Conservation (phyloP, 768 basidiomycete species). For the Naganishia kalamii region DNA sequence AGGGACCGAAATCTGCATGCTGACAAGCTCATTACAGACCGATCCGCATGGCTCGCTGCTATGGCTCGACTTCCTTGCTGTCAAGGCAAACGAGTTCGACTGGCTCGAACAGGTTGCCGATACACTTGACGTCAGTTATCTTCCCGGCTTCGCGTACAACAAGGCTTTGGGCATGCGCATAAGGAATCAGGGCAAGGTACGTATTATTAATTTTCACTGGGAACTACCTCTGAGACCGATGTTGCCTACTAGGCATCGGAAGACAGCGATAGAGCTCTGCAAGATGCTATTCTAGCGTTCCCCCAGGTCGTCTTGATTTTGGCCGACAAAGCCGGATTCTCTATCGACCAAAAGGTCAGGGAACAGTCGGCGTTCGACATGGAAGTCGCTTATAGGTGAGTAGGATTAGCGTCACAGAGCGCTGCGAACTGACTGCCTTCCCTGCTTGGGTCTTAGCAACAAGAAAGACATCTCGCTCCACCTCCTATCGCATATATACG, state of each 20-base stretch:
- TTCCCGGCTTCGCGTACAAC: constrained; percentile 58
- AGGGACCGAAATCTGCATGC: neutral
- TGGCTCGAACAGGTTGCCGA: constrained; percentile 61
- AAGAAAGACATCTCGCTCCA: constrained; percentile 55
- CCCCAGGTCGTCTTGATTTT: constrained; percentile 75
- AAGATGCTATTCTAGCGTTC: constrained; percentile 67
- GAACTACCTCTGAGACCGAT: neutral
- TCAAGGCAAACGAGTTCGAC: constrained; percentile 69
- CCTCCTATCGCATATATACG: constrained; percentile 82
- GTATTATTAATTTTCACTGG: constrained; percentile 24
- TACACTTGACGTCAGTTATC: constrained; percentile 54
- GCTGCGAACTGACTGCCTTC: neutral
- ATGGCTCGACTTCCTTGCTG: constrained; percentile 70
- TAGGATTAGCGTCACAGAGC: constrained; percentile 33
- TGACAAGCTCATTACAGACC: constrained; percentile 31
- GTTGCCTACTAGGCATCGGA: constrained; percentile 47
- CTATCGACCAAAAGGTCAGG: constrained; percentile 57
- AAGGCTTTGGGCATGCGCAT: constrained; percentile 57
- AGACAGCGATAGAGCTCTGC: constrained; percentile 64
- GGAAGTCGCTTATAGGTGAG: constrained; percentile 62
- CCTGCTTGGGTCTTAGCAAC: constrained; percentile 3
- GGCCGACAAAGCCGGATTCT: constrained; percentile 75
- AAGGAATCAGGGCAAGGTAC: constrained; percentile 51
- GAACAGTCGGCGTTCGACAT: constrained; percentile 63
- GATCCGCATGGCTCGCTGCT: constrained; percentile 82